A percentile compares a stretch with the other conserved stretches of the same genome.
These are phyloP conservation scores for Corylus americana DNA, from an alignment of 306 rosid genomes.

Conservation along the genomic window DNA sequence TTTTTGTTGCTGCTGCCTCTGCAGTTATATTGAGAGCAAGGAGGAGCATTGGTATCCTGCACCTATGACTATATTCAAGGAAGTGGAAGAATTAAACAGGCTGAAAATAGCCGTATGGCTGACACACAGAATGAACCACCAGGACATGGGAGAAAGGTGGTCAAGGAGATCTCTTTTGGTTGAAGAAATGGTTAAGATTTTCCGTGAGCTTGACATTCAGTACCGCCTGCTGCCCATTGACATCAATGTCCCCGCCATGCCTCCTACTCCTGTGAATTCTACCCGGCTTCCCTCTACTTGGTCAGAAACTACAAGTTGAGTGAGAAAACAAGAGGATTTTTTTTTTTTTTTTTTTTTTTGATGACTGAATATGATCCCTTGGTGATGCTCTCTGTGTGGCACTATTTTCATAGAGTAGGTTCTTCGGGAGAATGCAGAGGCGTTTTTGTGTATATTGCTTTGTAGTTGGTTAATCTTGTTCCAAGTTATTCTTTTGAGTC, in stretches of 20 bases:
- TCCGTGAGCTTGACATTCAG: slow-evolving; percentile 73
- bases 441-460: background rate
- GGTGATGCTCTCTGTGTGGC: background rate
- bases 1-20: slow-evolving; percentile 8
- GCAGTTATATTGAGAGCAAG: slow-evolving; percentile 78
- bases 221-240: slow-evolving; percentile 71
- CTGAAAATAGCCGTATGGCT: slow-evolving; percentile 67
- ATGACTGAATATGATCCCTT: background rate
- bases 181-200: slow-evolving; percentile 76
- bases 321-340: background rate
- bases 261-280: slow-evolving; percentile 39
- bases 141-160: slow-evolving; percentile 79
- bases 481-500: background rate
- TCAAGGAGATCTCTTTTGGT: slow-evolving; percentile 58
- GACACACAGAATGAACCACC: slow-evolving; percentile 78
- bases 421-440: slow-evolving; percentile 27
- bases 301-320: slow-evolving; percentile 43
- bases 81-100: slow-evolving; percentile 52
- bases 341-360: too few relatives aligned
- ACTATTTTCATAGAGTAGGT: slow-evolving; percentile 18
- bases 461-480: slow-evolving; percentile 16
- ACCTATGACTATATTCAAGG: slow-evolving; percentile 62
- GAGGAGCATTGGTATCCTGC: slow-evolving; percentile 85
- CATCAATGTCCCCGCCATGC: slow-evolving; percentile 57
- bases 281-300: slow-evolving; percentile 53